Evolutionary conservation across 441 rosid genomes (phyloP).

Genomic region (Populus trichocarpa): DNA sequence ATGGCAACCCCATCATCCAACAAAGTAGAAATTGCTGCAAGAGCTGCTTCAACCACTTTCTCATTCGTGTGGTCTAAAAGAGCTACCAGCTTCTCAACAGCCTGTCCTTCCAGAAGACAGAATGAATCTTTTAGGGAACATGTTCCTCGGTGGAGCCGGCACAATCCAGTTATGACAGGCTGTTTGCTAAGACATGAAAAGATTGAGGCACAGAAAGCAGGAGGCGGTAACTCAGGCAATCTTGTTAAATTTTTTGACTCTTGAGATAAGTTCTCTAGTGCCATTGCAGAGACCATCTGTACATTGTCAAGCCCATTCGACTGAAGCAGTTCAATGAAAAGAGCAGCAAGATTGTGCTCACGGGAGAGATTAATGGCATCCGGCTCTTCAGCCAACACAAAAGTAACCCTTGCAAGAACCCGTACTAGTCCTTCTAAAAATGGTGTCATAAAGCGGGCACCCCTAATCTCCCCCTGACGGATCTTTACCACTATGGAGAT

Average conservation of each 20-base stretch:
- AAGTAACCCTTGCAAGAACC: slow-evolving; percentile 82
- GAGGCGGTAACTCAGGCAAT: slow-evolving; percentile 66
- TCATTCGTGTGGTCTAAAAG: slow-evolving; percentile 81
- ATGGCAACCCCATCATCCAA: slow-evolving; percentile 75
- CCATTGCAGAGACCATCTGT: slow-evolving; percentile 86
- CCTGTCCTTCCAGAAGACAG: slow-evolving; percentile 78
- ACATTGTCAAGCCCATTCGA: slow-evolving; percentile 72
- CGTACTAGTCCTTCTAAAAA: slow-evolving; percentile 81
- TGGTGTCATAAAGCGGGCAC: slow-evolving; percentile 69
- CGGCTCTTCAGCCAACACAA: slow-evolving; percentile 58
- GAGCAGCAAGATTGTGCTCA: slow-evolving; percentile 56
- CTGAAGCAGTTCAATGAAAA: slow-evolving; percentile 72
- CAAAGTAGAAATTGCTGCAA: slow-evolving; percentile 81
- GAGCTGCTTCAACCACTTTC: slow-evolving; percentile 82
- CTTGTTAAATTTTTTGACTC: slow-evolving; percentile 64
- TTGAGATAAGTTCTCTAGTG: slow-evolving; percentile 82
- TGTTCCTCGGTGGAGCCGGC: slow-evolving; percentile 74
- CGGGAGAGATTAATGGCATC: slow-evolving; percentile 67
- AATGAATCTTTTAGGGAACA: slow-evolving; percentile 78
- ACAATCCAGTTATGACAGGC: slow-evolving; percentile 64
- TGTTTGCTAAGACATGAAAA: slow-evolving; percentile 75
- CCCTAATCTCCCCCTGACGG: slow-evolving; percentile 73
- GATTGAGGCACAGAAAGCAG: slow-evolving; percentile 51
- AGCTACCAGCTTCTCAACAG: slow-evolving; percentile 80
- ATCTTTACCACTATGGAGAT: slow-evolving; percentile 51